A percentile compares a stretch with the other conserved stretches of the same genome.
Conservation (phyloP, 768 basidiomycete genomes). For the Psilocybe sp. region DNA sequence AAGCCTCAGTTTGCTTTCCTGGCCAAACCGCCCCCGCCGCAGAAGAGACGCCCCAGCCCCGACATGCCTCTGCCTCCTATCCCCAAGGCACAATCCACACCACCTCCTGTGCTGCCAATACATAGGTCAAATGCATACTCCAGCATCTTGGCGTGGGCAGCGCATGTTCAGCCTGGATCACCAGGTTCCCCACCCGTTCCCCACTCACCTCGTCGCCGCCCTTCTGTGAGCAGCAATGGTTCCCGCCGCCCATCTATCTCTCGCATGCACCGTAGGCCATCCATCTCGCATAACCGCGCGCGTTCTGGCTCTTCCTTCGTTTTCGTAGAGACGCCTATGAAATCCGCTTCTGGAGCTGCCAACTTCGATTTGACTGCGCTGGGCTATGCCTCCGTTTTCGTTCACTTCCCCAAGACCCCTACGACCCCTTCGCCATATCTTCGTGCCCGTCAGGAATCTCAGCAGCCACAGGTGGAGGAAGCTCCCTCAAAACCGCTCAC, state of each 20-base stretch:
- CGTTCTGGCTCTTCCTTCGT: conserved; percentile 46
- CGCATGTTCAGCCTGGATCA: conserved; percentile 67
- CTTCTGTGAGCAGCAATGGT: conserved; percentile 16
- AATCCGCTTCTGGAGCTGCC: conserved; percentile 39
- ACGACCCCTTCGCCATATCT: conserved; percentile 35
- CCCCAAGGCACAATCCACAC: conserved; percentile 13
- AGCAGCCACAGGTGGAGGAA: conserved; percentile 10
- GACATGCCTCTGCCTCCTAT: conserved; percentile 22
- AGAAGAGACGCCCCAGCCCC: conserved; percentile 31
- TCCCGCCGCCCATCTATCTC: conserved; percentile 21
- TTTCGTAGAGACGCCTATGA: conserved; percentile 29
- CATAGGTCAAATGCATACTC: conserved; percentile 40
- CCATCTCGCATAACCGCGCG: conserved; percentile 36
- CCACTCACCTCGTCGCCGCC: conserved; percentile 34
- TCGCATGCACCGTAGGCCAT: conserved; percentile 22
- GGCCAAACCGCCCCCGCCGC: conserved; percentile 31
- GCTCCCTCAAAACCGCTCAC: conserved; percentile 13
- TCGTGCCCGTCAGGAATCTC: conserved; percentile 10
- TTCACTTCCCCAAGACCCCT: conserved; percentile 54
- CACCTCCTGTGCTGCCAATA: conserved; percentile 20
- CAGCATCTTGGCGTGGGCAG: conserved; percentile 59
- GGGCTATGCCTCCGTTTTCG: conserved; percentile 67
- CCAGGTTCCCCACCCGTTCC: conserved; percentile 55
- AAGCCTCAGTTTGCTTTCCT: conserved; percentile 39
- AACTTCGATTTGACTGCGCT: conserved; percentile 58